Evolutionary conservation across 2,329 filamentous ascomycete genomes (phyloP), one percentile per base, ranked within the genome.

Genomic region (Onygenales sp.): DNA sequence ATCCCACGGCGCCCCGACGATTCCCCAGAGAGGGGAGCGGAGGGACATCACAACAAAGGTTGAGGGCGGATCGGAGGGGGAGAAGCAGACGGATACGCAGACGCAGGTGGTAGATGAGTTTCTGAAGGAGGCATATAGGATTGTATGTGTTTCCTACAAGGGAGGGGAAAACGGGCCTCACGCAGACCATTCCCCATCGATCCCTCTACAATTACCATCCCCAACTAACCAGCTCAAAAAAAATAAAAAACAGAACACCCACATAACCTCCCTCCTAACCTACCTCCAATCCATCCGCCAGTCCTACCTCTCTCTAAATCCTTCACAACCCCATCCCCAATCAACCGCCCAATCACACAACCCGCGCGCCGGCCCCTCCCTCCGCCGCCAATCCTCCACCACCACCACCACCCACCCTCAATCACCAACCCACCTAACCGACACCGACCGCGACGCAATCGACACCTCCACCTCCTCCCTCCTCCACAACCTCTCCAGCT

Each of bases 41-140:
- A 59, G 21, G 5, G 21, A 5, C 21, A 27, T 27, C 21, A 3
- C 21, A 27, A 27, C 21, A 27, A 27, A 27, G 21, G 21, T 5
- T 5, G 21, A 27, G 21, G 21, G 21, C 21, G 21, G 21, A 27
- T 27, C 21, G 3, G 21, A 27, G 21, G 21, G 21, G 21, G 21
- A 27, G 21, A 27, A 27, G 21, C 21, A 27, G 21, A 27, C 21
- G 21, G 21, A 27, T 27, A 27, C 61, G 14, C 59, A 60, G 31
- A 62, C 64, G 32, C 60, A 68, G 54, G 67, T 64, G 2, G 79
- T 93, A 50, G 88, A 96, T 67, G 86, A 87, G 63, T 98, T 97
- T 67, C 76, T 97, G 36, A 90, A 92, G 66, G 92, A 97, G 72
- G 93, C 93, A 51, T 93, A 95, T 72, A 83, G 86, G 67, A 96